Base-by-base conservation (phyloP, 805 yeast genomes). In the Cyberlindnera xylosilytica region DNA sequence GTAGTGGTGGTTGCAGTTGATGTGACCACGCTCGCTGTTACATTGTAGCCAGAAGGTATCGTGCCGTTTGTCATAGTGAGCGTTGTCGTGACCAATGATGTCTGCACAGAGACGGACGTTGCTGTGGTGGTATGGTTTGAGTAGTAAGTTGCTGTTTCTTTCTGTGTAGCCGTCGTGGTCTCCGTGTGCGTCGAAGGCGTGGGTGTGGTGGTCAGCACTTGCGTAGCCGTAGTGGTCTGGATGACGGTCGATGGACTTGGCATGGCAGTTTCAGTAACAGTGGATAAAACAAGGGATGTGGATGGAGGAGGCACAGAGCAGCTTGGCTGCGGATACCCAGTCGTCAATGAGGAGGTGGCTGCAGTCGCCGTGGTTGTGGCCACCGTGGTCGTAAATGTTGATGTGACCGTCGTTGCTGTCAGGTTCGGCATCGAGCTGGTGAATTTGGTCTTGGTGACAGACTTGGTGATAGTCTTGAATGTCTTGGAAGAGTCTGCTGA, bases 401-500 rank as follows among this genome's bases (percentile, higher is more conserved):
- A 15, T 6, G 32, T 15, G 9, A 19, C 16, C 4, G 32, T 20
- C 12, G 10, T 6, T 15, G 32, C 19, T 15, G 18, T 16, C 19
- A 29, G 19, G 19, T 29, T 29, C 6, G 32, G 16, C 6, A 19
- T 16, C n/a, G 32, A 29, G 11, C 13, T 29, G 9, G 32, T 7
- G 19, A 29, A 36, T 4, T 20, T 20, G 5, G 45, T 41, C 8
- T 17, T 20, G 6, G 45, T 41, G 15, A 41, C 8, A 2, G 48
- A 38, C 20, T 13, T 33, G 6, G 45, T 44, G 17, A 36, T 16
- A 15, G 51, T 47, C 29, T 30, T 40, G 41, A 29, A n/a, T 10
- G 29, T 9, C 12, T 13, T 26, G 10, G 29, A 9, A 9, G 29
- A 9, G n/a, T n/a, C 12, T 9, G 29, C 10, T 10, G 10, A 22